phyloP scores from a whole-genome alignment of 2,329 filamentous ascomycete genomes.

The Penicillium glabrum region DNA sequence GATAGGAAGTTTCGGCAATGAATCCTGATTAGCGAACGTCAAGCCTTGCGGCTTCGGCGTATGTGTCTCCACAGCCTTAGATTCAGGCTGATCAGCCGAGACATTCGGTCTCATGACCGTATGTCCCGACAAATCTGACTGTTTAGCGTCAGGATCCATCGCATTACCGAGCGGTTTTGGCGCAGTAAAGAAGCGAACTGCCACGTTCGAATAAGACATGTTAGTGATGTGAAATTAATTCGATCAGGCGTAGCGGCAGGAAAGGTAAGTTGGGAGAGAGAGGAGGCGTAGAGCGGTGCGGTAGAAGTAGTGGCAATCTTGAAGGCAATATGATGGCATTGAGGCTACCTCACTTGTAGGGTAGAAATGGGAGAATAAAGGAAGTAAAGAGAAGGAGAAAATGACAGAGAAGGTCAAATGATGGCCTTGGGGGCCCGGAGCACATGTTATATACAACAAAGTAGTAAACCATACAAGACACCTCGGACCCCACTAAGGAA shows the following conservation, averaged over 20 bases:
- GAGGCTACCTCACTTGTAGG: conserved; percentile 44
- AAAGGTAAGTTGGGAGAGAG: conserved; percentile 76
- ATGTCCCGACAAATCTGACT: conserved; percentile 8
- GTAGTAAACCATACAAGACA: not conserved
- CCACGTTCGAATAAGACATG: conserved; percentile 61
- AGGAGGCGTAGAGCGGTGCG: conserved; percentile 84
- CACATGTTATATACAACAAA: conserved; percentile 2
- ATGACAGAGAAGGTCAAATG: not conserved
- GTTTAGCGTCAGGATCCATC: conserved; percentile 47
- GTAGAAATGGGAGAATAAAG: conserved; percentile 7
- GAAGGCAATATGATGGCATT: conserved; percentile 79
- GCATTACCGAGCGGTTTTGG: conserved; percentile 73
- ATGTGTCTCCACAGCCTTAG: conserved; percentile 8
- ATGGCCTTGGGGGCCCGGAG: not conserved
- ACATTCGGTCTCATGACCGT: conserved; percentile 28
- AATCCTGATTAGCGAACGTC: conserved; percentile 87
- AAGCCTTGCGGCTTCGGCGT: conserved; percentile 61
- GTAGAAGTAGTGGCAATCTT: conserved; percentile 93
- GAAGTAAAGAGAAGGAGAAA: not conserved
- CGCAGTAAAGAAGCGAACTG: conserved; percentile 70
- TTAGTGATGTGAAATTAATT: conserved; percentile 43
- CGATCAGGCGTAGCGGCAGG: conserved; percentile 64
- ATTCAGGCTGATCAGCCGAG: conserved; percentile 7
- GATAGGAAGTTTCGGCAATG: conserved; percentile 87
- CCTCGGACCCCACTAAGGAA: not conserved